phyloP scores from a whole-genome alignment of 176 grass and related monocot genomes.

The Avena atlantica region DNA sequence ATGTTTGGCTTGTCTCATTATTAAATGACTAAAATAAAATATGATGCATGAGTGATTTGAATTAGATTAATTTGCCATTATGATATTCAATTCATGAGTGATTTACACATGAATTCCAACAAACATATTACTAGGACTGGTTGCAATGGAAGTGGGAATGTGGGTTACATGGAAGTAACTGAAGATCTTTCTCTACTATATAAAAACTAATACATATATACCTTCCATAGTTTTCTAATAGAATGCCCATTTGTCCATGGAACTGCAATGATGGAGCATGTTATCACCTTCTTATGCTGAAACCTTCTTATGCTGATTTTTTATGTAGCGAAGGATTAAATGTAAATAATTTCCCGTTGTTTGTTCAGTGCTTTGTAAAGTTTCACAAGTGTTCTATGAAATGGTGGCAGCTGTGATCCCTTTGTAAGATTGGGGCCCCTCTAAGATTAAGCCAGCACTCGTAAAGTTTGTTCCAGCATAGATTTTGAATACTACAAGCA shows the following conservation, averaged over 20 bases:
- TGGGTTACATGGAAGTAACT: neutral
- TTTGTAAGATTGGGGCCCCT: neutral
- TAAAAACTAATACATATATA: neutral
- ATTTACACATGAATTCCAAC: too few species aligned
- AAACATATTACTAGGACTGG: too few species aligned
- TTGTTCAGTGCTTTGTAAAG: neutral
- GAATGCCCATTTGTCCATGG: neutral
- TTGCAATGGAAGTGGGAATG: too few species aligned
- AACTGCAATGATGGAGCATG: neutral
- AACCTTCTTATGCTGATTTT: neutral
- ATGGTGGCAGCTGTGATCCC: neutral
- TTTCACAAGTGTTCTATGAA: neutral
- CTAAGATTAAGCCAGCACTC: neutral
- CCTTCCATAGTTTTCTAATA: neutral
- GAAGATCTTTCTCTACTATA: neutral
- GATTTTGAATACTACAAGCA: neutral
- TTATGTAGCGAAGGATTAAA: neutral
- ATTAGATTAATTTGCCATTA: too few species aligned
- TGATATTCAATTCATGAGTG: too few species aligned
- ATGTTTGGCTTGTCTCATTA: too few species aligned
- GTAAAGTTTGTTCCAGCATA: neutral
- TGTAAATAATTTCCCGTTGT: neutral
- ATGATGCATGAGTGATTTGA: too few species aligned
- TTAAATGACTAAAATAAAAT: too few species aligned
- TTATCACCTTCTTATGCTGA: neutral